Percentiles rank a stretch among this genome's conserved stretches.
These are phyloP conservation scores for Cryptococcus jaspeensis DNA, from an alignment of 1,284 basidiomycete genomes.

Conservation along the genomic window DNA sequence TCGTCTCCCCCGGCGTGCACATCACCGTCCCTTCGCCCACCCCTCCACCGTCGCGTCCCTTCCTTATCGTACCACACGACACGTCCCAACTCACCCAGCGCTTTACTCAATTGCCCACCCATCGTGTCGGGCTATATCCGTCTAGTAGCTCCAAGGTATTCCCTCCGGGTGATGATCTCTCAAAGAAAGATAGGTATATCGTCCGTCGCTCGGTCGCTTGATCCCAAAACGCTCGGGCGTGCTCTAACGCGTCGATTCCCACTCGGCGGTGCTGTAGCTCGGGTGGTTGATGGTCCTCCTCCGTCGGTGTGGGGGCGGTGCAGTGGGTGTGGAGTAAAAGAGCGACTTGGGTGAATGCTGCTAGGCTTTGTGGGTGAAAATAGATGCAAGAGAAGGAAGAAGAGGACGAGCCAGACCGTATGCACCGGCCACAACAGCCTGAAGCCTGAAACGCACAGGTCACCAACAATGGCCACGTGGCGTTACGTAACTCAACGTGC, in stretches of 20 bases:
- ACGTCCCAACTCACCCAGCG: slow-evolving; percentile 43
- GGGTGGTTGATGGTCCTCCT: too few species aligned
- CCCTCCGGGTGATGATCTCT: neutral
- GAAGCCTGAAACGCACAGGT: slow-evolving; percentile 12
- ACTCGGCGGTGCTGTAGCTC: too few species aligned
- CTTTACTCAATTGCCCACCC: slow-evolving; percentile 55
- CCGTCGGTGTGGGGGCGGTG: too few species aligned
- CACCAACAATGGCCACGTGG: neutral
- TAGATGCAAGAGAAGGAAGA: neutral
- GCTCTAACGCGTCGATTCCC: neutral
- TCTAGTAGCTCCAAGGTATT: neutral
- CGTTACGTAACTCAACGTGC: neutral
- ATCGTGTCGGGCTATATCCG: slow-evolving; percentile 33
- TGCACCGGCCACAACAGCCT: neutral
- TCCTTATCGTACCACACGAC: neutral
- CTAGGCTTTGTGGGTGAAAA: neutral
- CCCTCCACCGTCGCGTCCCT: neutral
- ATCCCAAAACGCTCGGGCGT: neutral
- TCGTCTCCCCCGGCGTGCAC: neutral
- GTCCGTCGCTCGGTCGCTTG: neutral
- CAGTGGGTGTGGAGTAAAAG: neutral
- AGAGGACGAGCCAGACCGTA: neutral
- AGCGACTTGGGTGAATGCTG: slow-evolving; percentile 4
- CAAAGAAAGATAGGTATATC: neutral
- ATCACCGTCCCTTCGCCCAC: neutral